Base-by-base conservation (phyloP, 441 rosid genomes). In the Adansonia madagascariensis region DNA sequence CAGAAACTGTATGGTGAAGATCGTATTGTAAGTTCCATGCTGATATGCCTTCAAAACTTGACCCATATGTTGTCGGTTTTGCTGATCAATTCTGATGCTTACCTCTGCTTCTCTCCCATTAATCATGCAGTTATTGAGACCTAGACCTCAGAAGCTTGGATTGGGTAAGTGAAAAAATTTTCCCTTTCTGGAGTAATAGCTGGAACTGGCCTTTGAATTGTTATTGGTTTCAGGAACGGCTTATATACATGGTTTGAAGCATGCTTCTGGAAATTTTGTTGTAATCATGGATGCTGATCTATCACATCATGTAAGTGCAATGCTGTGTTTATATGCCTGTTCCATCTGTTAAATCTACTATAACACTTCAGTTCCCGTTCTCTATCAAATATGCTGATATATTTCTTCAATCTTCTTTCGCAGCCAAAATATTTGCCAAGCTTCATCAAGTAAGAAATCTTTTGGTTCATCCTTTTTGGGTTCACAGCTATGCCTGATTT, bases 251-350 rank as follows among this genome's bases (percentile, higher is more conserved):
- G 98, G 99, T 62, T 82, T 97, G 88, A 91, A 91, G 83, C 94
- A 97, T 88, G 98, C 94, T 7, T 84, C 98, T 2, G 99, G 98
- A 39, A 91, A 91, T 79, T 94, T 94, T 78, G 89, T 97, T 59
- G 97, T 97, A 17, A 94, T 97, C 77, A 94, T 97, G 98, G 99
- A 93, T 87, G 99, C 99, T 80, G 98, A 94, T 91, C 88, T 96
- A 59, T 96, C 99, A 47, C 99, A 97, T 86, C 99, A 97, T 89
- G 99, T 93, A 86, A 91, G 91, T 78, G 39, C 52, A 1, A 20
- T 57, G 55, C 5, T 72, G 41, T 56, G 27, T 57, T 27, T 44
- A 22, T 43, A 0, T 11, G 6, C 65, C 24, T 17, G 24, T 65
- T 50, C 41, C 64, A 52, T 22, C 24, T 22, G 7, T 50, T 52